These are phyloP conservation scores for Rhodotorula sp. DNA, from an alignment of 1,284 basidiomycete genomes.

Conservation along the genomic window DNA sequence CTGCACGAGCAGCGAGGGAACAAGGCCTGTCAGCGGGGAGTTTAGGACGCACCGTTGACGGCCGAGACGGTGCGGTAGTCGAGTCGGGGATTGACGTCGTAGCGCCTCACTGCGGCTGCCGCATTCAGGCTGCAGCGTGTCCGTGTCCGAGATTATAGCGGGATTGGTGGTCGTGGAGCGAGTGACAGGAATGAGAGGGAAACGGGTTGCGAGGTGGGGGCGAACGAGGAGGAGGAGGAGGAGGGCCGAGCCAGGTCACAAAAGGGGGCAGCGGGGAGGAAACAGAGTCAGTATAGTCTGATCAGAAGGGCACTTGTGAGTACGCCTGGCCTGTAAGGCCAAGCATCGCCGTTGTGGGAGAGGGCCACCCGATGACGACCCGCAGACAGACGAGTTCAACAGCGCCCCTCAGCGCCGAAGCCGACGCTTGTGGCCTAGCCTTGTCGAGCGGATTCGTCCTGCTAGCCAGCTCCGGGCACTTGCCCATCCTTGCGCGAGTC, in stretches of 20 bases:
- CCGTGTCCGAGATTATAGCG: no score
- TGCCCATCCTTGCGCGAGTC: no score
- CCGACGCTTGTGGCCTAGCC: no score
- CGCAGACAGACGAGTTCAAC: not conserved
- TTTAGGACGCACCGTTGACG: slow-evolving; percentile 55
- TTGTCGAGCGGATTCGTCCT: no score
- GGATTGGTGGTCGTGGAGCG: not conserved
- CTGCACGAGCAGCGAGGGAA: not conserved
- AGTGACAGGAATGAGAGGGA: not conserved
- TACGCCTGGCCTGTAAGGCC: not conserved
- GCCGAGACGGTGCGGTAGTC: slow-evolving; percentile 51
- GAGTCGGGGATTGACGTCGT: slow-evolving; percentile 72
- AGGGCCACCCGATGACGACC: no score
- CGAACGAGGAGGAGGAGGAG: no score
- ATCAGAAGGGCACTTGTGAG: not conserved
- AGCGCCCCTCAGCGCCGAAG: not conserved
- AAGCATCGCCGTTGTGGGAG: not conserved
- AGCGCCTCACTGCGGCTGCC: slow-evolving; percentile 54
- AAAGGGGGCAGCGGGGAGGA: no score
- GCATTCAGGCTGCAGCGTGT: slow-evolving; percentile 38
- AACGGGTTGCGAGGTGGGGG: not conserved
- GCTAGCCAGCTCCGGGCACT: no score
- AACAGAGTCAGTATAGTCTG: no score
- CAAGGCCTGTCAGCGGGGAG: no score
- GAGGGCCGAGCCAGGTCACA: no score